phyloP scores from a whole-genome alignment of 2,329 filamentous ascomycete species.

The Sporothrix euskadiensis region DNA sequence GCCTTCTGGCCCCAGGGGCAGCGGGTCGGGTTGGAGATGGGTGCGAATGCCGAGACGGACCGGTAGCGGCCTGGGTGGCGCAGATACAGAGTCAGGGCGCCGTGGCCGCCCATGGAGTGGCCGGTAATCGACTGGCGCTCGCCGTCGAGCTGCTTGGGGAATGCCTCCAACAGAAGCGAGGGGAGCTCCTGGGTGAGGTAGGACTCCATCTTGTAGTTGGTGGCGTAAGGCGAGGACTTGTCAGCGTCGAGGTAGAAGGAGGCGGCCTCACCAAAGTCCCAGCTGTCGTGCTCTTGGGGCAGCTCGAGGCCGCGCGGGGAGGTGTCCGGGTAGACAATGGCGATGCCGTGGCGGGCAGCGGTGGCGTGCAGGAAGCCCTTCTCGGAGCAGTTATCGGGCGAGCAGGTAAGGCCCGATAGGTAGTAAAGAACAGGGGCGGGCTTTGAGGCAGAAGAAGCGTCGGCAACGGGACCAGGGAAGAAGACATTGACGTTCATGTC shows the following conservation, averaged over 20 bases:
- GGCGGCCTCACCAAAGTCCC: slow-evolving; percentile 88
- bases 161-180: slow-evolving; percentile 68
- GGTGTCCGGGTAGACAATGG: slow-evolving; percentile 94
- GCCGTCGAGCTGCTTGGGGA: slow-evolving; percentile 67
- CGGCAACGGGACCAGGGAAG: slow-evolving; percentile 66
- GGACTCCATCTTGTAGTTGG: slow-evolving; percentile 89
- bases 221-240: slow-evolving; percentile 68
- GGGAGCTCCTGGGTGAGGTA: slow-evolving; percentile 93
- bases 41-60: slow-evolving; percentile 86
- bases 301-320: slow-evolving; percentile 82
- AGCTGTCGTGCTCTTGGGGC: slow-evolving; percentile 80
- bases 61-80: slow-evolving; percentile 89
- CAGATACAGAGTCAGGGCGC: slow-evolving; percentile 86
- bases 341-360: slow-evolving; percentile 78
- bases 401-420: slow-evolving; percentile 92
- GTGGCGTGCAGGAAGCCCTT: slow-evolving; percentile 89
- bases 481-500: slow-evolving; percentile 94
- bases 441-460: slow-evolving; percentile 51
- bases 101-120: slow-evolving; percentile 97
- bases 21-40: slow-evolving; percentile 80
- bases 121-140: slow-evolving; percentile 79
- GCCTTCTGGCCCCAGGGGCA: slow-evolving; percentile 97
- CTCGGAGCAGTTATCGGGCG: slow-evolving; percentile 79
- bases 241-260: slow-evolving; percentile 96
- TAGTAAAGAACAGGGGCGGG: slow-evolving; percentile 88